phyloP scores from a whole-genome alignment of 2,329 filamentous ascomycete genomes.

The Paraphaeosphaeria minitans region DNA sequence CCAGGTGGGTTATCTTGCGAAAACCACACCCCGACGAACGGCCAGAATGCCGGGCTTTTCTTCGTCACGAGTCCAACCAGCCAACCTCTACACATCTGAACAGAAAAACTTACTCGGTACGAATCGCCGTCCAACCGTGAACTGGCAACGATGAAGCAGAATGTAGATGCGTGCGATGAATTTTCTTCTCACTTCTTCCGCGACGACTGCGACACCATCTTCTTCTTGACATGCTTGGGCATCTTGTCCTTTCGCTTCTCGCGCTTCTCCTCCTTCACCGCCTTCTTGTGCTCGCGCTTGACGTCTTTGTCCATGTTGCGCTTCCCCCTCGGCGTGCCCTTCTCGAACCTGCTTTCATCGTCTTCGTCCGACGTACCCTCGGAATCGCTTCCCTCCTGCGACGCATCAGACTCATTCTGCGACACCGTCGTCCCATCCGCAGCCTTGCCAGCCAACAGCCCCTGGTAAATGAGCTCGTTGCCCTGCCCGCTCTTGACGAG shows the following conservation, averaged over 20 bases:
- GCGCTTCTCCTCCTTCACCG: conserved; percentile 92
- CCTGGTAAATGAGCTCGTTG: conserved; percentile 80
- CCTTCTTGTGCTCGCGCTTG: conserved; percentile 86
- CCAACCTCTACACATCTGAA: not conserved
- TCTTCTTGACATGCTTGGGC: conserved; percentile 95
- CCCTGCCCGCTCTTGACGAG: conserved; percentile 75
- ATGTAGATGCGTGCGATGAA: not conserved
- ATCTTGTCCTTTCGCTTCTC: conserved; percentile 95
- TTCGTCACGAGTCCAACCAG: conserved; percentile 17
- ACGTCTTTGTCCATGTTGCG: conserved; percentile 88
- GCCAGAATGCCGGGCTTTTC: conserved; percentile 21
- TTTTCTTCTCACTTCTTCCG: conserved; percentile 60
- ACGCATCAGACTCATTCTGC: conserved; percentile 56
- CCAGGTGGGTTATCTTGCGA: conserved; percentile 15
- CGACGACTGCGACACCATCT: conserved; percentile 68
- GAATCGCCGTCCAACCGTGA: not conserved
- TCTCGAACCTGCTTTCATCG: conserved; percentile 42
- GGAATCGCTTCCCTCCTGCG: conserved; percentile 24
- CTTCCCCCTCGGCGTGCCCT: conserved; percentile 41
- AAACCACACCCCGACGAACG: conserved; percentile 11
- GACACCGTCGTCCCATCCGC: conserved; percentile 19
- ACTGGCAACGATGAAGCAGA: not conserved
- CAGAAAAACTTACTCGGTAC: not conserved
- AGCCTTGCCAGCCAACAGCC: conserved; percentile 75
- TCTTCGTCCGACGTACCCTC: conserved; percentile 28